These are phyloP conservation scores for Phanerochaete carnosa DNA, from an alignment of 768 basidiomycete genomes.

Conservation along the genomic window DNA sequence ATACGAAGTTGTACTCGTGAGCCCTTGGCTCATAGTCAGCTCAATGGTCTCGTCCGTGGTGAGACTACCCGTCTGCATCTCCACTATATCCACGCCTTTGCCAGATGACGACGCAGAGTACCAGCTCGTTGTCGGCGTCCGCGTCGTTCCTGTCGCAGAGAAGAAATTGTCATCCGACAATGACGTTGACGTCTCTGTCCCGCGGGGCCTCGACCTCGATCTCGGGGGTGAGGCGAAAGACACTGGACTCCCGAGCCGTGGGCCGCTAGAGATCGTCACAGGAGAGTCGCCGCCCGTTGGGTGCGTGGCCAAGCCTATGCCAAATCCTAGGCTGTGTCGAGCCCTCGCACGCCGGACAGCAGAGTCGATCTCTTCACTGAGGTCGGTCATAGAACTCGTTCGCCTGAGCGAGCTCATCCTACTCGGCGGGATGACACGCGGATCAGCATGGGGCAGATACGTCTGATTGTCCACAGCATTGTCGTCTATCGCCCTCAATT, in stretches of 20 bases:
- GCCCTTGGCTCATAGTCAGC: constrained; percentile 36
- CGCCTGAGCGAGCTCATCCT: constrained; percentile 55
- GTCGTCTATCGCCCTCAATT: constrained; percentile 68
- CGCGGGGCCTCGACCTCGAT: constrained; percentile 23
- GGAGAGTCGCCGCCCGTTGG: constrained; percentile 50
- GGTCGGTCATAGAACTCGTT: constrained; percentile 74
- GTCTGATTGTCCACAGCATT: constrained; percentile 61
- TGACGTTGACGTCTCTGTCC: constrained; percentile 25
- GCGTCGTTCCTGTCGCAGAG: constrained; percentile 30
- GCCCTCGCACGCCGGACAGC: constrained; percentile 40
- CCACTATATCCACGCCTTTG: constrained; percentile 18
- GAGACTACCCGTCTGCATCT: constrained; percentile 28
- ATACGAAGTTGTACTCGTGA: constrained; percentile 52
- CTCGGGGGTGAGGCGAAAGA: constrained; percentile 46
- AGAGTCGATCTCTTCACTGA: constrained; percentile 57
- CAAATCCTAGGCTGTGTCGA: constrained; percentile 42
- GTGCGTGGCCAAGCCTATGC: constrained; percentile 39
- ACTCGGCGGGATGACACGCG: constrained; percentile 68
- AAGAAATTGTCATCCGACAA: constrained; percentile 47
- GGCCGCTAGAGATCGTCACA: constrained; percentile 70
- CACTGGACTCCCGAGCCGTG: constrained; percentile 40
- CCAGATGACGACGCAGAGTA: constrained; percentile 32
- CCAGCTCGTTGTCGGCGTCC: constrained; percentile 31
- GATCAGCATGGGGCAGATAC: constrained; percentile 71
- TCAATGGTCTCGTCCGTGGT: constrained; percentile 38